These are phyloP conservation scores for Podospora didyma DNA, from an alignment of 495 filamentous ascomycete species.

Conservation along the genomic window DNA sequence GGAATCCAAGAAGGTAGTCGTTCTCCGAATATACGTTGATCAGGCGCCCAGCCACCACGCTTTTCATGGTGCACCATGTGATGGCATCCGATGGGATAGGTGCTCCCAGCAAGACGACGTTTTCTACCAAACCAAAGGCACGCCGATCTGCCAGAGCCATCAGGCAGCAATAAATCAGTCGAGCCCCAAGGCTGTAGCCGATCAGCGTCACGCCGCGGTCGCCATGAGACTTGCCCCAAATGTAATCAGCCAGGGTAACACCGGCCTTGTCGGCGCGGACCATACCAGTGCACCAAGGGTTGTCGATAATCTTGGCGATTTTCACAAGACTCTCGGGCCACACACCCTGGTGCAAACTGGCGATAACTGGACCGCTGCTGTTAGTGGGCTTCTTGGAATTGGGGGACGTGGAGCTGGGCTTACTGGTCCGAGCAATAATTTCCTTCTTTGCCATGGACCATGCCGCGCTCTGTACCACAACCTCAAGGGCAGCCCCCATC, in stretches of 20 bases:
- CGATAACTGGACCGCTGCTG: slow-evolving; percentile 55
- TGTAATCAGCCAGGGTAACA: slow-evolving; percentile 74
- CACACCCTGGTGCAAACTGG: slow-evolving; percentile 60
- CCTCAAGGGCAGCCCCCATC: slow-evolving; percentile 69
- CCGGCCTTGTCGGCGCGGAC: slow-evolving; percentile 84
- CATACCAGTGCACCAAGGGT: slow-evolving; percentile 82
- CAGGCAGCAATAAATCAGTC: slow-evolving; percentile 81
- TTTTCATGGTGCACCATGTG: slow-evolving; percentile 52
- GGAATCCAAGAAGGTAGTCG: slow-evolving; percentile 58
- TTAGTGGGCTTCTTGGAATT: slow-evolving; percentile 33
- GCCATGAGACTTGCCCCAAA: slow-evolving; percentile 84
- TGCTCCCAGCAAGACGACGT: slow-evolving; percentile 76
- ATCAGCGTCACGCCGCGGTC: slow-evolving; percentile 84
- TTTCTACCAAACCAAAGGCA: slow-evolving; percentile 84
- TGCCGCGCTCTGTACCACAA: slow-evolving; percentile 68
- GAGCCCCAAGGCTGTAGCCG: slow-evolving; percentile 87
- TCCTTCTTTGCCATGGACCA: slow-evolving; percentile 75
- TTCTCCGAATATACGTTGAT: slow-evolving; percentile 58
- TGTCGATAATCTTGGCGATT: slow-evolving; percentile 77
- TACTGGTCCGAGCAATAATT: slow-evolving; percentile 53
- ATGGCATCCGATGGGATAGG: slow-evolving; percentile 61
- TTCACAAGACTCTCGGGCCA: slow-evolving; percentile 80
- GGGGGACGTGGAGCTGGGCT: slow-evolving; percentile 15
- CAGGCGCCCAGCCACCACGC: slow-evolving; percentile 52
- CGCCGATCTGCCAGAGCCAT: slow-evolving; percentile 67